Percentiles rank a stretch among this genome's conserved stretches.
These are phyloP conservation scores for Nannochloropsis granulata DNA, from an alignment of 108 stramenopile species.

Conservation along the genomic window DNA sequence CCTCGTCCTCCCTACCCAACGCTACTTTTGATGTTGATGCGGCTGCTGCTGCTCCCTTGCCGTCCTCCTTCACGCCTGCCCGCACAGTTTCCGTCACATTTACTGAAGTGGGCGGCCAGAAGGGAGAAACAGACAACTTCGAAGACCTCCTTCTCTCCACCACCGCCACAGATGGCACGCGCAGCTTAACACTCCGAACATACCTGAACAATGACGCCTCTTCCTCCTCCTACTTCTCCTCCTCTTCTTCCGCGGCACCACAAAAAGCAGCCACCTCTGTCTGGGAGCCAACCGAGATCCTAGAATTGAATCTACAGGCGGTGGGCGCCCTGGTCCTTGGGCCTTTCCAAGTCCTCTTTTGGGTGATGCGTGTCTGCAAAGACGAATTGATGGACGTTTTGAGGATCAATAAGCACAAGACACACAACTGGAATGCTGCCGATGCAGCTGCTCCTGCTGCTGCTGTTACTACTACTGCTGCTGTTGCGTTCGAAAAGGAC, in stretches of 20 bases:
- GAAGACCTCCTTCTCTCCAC: background rate
- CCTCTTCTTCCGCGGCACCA: background rate
- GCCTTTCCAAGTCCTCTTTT: background rate
- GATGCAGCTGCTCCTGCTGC: background rate
- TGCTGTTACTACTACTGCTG: background rate
- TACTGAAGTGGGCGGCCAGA: too few relatives aligned
- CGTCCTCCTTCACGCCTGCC: too few relatives aligned
- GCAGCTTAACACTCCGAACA: background rate
- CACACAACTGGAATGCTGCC: background rate
- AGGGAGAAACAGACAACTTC: too few relatives aligned
- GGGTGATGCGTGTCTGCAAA: background rate
- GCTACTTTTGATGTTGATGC: too few relatives aligned
- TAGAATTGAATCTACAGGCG: background rate
- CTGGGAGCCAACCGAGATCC: background rate
- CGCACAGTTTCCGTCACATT: too few relatives aligned
- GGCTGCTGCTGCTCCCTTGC: too few relatives aligned
- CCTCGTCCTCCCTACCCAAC: too few relatives aligned
- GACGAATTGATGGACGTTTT: background rate
- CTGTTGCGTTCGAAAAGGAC: background rate
- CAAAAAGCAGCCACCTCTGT: background rate
- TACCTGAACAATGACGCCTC: background rate
- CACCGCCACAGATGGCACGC: background rate
- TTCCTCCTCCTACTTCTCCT: background rate
- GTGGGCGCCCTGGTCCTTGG: background rate
- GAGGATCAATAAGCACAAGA: background rate